These are phyloP conservation scores for Lyophyllum shimeji DNA, from an alignment of 768 basidiomycete species.

Conservation along the genomic window DNA sequence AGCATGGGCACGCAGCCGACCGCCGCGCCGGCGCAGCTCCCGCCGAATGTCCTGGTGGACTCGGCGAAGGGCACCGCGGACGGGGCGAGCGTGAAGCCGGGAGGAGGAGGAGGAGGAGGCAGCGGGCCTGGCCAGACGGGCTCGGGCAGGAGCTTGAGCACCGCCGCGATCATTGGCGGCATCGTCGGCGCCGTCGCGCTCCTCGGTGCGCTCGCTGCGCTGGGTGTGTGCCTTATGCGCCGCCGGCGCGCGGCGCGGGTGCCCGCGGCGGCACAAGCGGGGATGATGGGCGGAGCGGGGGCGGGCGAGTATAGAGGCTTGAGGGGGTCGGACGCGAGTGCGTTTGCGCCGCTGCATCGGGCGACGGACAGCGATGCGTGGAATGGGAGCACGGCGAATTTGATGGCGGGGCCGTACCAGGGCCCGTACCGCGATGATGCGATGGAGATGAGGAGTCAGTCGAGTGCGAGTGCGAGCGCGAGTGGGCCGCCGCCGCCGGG, in stretches of 20 bases:
- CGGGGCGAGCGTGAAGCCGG: neutral
- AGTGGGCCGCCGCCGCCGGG: no score
- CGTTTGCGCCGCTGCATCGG: slow-evolving; percentile 69
- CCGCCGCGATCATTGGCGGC: slow-evolving; percentile 3
- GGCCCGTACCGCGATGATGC: slow-evolving; percentile 33
- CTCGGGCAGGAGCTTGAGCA: neutral
- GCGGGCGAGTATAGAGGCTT: slow-evolving; percentile 18
- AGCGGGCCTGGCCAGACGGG: neutral
- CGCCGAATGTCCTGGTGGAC: slow-evolving; percentile 44
- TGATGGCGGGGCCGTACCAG: no score
- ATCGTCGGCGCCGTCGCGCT: slow-evolving; percentile 4
- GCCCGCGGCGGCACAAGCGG: neutral
- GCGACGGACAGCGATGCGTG: slow-evolving; percentile 54
- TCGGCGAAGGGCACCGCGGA: slow-evolving; percentile 34
- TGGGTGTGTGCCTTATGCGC: slow-evolving; percentile 24
- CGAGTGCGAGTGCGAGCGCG: no score
- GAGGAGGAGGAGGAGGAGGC: neutral
- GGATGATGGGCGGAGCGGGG: no score
- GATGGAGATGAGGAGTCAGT: slow-evolving; percentile 6
- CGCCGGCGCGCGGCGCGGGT: slow-evolving; percentile 35
- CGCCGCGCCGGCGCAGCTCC: slow-evolving; percentile 41
- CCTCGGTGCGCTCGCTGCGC: slow-evolving; percentile 1
- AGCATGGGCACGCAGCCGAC: slow-evolving; percentile 71
- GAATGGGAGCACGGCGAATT: slow-evolving; percentile 51
- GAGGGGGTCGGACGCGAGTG: slow-evolving; percentile 58